A percentile compares a stretch with the other conserved stretches of the same genome.
phyloP scores from a whole-genome alignment of 805 yeast species.

The Wickerhamomyces ciferrii region DNA sequence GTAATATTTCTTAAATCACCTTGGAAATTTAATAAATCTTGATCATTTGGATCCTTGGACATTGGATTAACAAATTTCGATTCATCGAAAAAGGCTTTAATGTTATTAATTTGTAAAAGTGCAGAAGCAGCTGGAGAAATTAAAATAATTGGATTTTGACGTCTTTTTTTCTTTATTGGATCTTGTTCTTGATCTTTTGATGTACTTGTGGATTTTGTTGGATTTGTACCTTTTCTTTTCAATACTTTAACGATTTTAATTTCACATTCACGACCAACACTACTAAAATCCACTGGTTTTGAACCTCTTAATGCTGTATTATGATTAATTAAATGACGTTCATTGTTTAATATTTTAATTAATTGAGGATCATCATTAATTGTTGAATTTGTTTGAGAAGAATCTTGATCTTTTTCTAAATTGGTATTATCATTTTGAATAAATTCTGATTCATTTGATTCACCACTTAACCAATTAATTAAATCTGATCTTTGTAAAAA shows the following conservation, averaged over 20 bases:
- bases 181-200: no score
- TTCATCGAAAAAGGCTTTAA: slow-evolving; percentile 64
- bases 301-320: slow-evolving; percentile 61
- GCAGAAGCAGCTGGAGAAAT: slow-evolving; percentile 80
- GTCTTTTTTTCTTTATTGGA: slow-evolving; percentile 19
- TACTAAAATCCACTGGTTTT: slow-evolving; percentile 62
- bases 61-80: slow-evolving; percentile 60
- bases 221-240: slow-evolving; percentile 17
- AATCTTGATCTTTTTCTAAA: no score
- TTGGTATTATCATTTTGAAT: slow-evolving; percentile 24
- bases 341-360: slow-evolving; percentile 26
- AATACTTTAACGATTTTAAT: slow-evolving; percentile 40
- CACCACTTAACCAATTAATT: slow-evolving; percentile 75
- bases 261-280: slow-evolving; percentile 62
- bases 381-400: no score
- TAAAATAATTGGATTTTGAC: slow-evolving; percentile 64
- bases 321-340: slow-evolving; percentile 50
- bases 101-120: slow-evolving; percentile 56
- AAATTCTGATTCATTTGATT: slow-evolving; percentile 53
- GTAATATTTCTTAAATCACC: slow-evolving; percentile 41
- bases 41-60: slow-evolving; percentile 26
- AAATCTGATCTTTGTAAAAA: slow-evolving; percentile 85
- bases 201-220: slow-evolving; percentile 2
- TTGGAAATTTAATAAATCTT: slow-evolving; percentile 26
- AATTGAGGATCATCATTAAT: slow-evolving; percentile 33